A percentile compares a stretch with the other conserved stretches of the same genome.
phyloP scores from a whole-genome alignment of 192 early-diverging fungal genomes.

The Coemansia erecta region DNA sequence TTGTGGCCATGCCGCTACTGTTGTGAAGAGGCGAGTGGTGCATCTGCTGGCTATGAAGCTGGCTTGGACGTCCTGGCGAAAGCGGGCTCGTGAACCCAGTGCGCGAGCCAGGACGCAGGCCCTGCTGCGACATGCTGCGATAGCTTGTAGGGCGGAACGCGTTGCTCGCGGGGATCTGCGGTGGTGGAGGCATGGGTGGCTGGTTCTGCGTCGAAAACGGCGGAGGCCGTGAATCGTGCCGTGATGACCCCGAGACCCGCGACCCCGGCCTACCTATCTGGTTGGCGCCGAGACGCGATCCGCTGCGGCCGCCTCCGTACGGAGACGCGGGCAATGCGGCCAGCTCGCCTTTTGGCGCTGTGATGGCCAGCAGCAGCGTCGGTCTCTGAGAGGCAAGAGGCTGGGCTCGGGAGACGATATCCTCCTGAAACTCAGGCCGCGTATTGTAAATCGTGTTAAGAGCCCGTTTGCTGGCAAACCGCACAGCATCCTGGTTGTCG shows the following conservation, averaged over 20 bases:
- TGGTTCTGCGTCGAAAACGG: neutral
- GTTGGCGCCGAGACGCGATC: conserved; percentile 33
- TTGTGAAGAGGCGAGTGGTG: neutral
- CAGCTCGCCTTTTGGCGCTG: conserved; percentile 41
- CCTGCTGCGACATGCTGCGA: conserved; percentile 47
- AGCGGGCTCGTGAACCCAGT: conserved; percentile 27
- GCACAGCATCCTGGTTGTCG: conserved; percentile 51
- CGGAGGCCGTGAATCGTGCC: conserved; percentile 30
- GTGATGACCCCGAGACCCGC: conserved; percentile 21
- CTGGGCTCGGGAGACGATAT: conserved; percentile 32
- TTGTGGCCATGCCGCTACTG: neutral
- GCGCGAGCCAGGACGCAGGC: conserved; percentile 33
- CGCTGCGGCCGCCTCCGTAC: conserved; percentile 38
- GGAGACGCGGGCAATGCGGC: conserved; percentile 36
- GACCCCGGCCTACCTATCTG: conserved; percentile 33
- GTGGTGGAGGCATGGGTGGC: conserved; percentile 5
- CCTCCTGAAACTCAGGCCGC: conserved; percentile 41
- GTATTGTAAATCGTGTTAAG: conserved; percentile 47
- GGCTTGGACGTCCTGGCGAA: conserved; percentile 16
- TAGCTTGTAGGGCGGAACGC: conserved; percentile 13
- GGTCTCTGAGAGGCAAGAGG: conserved; percentile 20
- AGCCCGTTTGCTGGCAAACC: conserved; percentile 44
- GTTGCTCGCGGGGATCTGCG: conserved; percentile 15
- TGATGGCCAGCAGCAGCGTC: conserved; percentile 39
- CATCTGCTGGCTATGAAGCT: neutral